phyloP scores from a whole-genome alignment of 352 stramenopile genomes.

The Globisporangium cederbergense region DNA sequence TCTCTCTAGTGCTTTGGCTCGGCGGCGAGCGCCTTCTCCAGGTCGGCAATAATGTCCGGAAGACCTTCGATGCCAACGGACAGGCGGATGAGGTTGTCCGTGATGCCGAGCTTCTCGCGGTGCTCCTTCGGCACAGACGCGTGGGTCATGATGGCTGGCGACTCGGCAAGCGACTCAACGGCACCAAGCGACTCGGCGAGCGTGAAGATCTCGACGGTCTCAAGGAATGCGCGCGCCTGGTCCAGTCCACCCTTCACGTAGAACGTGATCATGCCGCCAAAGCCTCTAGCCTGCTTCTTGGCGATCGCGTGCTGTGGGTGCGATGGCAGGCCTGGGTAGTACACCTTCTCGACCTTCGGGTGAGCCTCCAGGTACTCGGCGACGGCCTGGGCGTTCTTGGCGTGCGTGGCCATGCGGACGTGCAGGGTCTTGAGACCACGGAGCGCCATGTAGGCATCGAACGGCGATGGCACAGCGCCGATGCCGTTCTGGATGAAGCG shows the following conservation, averaged over 20 bases:
- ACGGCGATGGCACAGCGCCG: constrained; percentile 89
- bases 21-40: constrained; percentile 75
- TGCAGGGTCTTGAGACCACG: constrained; percentile 95
- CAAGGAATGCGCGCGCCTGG: constrained; percentile 89
- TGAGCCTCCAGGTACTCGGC: constrained; percentile 89
- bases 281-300: constrained; percentile 72
- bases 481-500: constrained; percentile 94
- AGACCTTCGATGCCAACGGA: constrained; percentile 92
- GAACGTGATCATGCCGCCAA: constrained; percentile 91
- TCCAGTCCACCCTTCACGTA: constrained; percentile 88
- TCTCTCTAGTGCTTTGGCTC: constrained; percentile 33
- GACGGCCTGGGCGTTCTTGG: constrained; percentile 91
- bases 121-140: constrained; percentile 87
- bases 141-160: constrained; percentile 94
- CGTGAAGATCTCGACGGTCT: constrained; percentile 90
- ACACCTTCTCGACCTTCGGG: constrained; percentile 89
- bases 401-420: constrained; percentile 93
- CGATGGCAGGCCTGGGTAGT: constrained; percentile 88
- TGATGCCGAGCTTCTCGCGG: constrained; percentile 88
- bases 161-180: constrained; percentile 91
- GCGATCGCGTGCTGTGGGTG: constrained; percentile 89
- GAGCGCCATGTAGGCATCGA: constrained; percentile 93
- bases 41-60: constrained; percentile 88
- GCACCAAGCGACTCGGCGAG: constrained; percentile 95
- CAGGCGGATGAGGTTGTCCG: constrained; percentile 90